phyloP scores from a whole-genome alignment of 1,284 basidiomycete genomes.

The Rhizoctonia solani region DNA sequence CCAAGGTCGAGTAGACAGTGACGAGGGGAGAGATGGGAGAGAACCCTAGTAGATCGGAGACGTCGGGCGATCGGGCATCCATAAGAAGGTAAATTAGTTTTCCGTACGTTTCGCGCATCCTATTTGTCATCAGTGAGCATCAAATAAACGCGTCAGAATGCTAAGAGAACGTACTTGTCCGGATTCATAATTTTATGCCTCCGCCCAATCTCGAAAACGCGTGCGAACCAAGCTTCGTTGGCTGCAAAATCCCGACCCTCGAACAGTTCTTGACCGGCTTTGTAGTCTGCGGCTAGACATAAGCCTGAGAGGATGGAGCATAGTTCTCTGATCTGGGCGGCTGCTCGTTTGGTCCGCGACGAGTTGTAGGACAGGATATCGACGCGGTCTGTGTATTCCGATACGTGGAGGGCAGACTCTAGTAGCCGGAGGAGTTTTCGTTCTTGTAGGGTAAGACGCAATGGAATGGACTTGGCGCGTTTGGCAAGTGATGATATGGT shows the following conservation, averaged over 20 bases:
- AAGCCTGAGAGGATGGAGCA: slow-evolving; percentile 82
- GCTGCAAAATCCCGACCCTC: slow-evolving; percentile 72
- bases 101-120: slow-evolving; percentile 83
- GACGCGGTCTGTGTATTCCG: slow-evolving; percentile 67
- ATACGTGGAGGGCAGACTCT: slow-evolving; percentile 70
- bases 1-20: slow-evolving; percentile 68
- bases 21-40: slow-evolving; percentile 73
- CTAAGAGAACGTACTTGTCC: slow-evolving; percentile 1
- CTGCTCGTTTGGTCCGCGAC: slow-evolving; percentile 78
- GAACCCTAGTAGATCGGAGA: slow-evolving; percentile 74
- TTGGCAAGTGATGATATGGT: slow-evolving; percentile 65
- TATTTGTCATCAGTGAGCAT: slow-evolving; percentile 43
- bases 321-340: slow-evolving; percentile 77
- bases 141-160: neutral
- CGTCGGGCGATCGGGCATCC: slow-evolving; percentile 78
- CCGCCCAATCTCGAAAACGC: slow-evolving; percentile 45
- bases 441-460: slow-evolving; percentile 70
- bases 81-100: slow-evolving; percentile 74
- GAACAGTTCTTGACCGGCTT: slow-evolving; percentile 80
- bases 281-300: slow-evolving; percentile 77
- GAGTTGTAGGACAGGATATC: slow-evolving; percentile 63
- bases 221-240: slow-evolving; percentile 75
- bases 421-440: slow-evolving; percentile 78
- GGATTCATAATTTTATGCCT: slow-evolving; percentile 72
- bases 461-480: slow-evolving; percentile 72